A percentile compares a stretch with the other conserved stretches of the same genome.
Conservation (phyloP, 1,284 basidiomycete genomes). For the Ganoderma sinense region DNA sequence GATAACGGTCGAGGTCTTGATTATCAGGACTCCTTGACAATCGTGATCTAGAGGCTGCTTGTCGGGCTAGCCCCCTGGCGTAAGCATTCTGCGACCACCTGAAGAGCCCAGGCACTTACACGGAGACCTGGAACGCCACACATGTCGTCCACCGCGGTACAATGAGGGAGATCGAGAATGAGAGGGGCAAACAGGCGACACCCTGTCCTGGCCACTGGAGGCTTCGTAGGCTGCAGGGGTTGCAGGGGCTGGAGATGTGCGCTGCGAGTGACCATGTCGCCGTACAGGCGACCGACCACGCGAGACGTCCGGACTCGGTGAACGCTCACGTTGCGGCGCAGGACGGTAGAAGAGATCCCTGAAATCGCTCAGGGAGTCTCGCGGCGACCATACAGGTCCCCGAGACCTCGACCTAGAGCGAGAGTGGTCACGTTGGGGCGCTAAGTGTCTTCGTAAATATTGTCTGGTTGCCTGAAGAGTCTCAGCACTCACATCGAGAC, state of each 20-base stretch:
- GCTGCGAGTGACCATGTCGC: background rate
- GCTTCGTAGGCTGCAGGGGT: background rate
- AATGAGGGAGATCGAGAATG: background rate
- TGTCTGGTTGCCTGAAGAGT: background rate
- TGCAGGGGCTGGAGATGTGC: background rate
- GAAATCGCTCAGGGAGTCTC: background rate
- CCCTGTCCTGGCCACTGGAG: background rate
- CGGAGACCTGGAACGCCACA: background rate
- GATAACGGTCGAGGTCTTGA: too few relatives aligned
- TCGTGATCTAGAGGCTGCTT: too few relatives aligned
- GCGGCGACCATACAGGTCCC: background rate
- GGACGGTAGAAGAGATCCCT: background rate
- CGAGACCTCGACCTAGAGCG: background rate
- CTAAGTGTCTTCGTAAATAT: background rate
- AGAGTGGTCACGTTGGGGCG: background rate
- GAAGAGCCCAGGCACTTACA: background rate
- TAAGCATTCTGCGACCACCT: background rate
- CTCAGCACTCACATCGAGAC: background rate
- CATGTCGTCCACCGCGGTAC: too few relatives aligned
- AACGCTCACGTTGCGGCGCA: background rate
- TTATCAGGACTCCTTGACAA: background rate
- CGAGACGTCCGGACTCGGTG: background rate
- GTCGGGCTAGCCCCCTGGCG: background rate
- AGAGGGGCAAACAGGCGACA: background rate
- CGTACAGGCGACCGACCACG: background rate